Percentiles rank a stretch among this genome's conserved stretches.
Conservation (phyloP, 2,329 filamentous ascomycete species). For the Calonectria montana region DNA sequence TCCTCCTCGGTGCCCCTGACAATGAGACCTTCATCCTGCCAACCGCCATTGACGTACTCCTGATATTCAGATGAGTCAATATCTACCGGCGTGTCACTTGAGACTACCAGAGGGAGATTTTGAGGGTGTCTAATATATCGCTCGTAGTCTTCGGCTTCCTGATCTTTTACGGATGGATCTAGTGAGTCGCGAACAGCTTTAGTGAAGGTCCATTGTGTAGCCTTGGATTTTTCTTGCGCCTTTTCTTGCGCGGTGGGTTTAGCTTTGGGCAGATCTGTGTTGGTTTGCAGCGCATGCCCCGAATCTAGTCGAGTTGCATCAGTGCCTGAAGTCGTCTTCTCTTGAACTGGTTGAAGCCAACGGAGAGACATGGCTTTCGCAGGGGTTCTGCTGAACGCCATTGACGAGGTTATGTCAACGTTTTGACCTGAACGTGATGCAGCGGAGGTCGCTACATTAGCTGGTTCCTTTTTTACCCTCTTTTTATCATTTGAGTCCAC, state of each 20-base stretch:
- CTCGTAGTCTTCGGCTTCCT: constrained; percentile 87
- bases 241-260: constrained; percentile 77
- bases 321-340: constrained; percentile 44
- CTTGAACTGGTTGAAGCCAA: constrained; percentile 67
- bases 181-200: constrained; percentile 88
- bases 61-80: constrained; percentile 76
- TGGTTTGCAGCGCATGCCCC: constrained; percentile 29
- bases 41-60: constrained; percentile 80
- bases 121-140: constrained; percentile 91
- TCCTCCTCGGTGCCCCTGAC: constrained; percentile 61
- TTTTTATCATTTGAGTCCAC: constrained; percentile 71
- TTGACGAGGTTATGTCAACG: constrained; percentile 54
- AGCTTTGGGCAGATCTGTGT: constrained; percentile 49
- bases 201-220: constrained; percentile 88
- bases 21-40: constrained; percentile 69
- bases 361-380: constrained; percentile 65
- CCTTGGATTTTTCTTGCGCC: constrained; percentile 79
- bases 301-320: constrained; percentile 26
- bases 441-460: constrained; percentile 66
- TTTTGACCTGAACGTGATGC: constrained; percentile 42
- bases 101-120: constrained; percentile 85
- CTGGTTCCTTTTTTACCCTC: constrained; percentile 74
- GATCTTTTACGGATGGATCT: constrained; percentile 81
- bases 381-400: constrained; percentile 51
- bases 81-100: constrained; percentile 71